These are phyloP conservation scores for Triticum aestivum DNA, from an alignment of 176 grass and related monocot species.

Conservation along the genomic window IWGSC_CS_RefSeq_v2.1 NC_057804.1:598198655-598199154, in stretches of 20 bases:
- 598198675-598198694: not conserved
- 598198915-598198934: not conserved
- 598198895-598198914: too few relatives aligned
- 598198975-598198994: slow-evolving; percentile 9
- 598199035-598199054: not conserved
- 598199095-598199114: slow-evolving; percentile 7
- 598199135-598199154: slow-evolving; percentile 4
- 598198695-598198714: not conserved
- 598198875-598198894: too few relatives aligned
- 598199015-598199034: not conserved
- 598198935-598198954: not conserved
- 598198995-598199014: not conserved
- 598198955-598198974: not conserved
- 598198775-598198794: too few relatives aligned
- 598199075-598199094: not conserved
- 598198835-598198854: too few relatives aligned
- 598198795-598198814: too few relatives aligned
- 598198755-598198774: too few relatives aligned
- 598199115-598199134: not conserved
- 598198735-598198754: too few relatives aligned
- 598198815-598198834: too few relatives aligned
- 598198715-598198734: too few relatives aligned
- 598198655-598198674: slow-evolving; percentile 10
- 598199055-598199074: not conserved
- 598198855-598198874: too few relatives aligned